Evolutionary conservation across 352 stramenopile species (phyloP), one percentile per base, ranked within the genome.

Genomic region (Phytophthora agathidicida): DNA sequence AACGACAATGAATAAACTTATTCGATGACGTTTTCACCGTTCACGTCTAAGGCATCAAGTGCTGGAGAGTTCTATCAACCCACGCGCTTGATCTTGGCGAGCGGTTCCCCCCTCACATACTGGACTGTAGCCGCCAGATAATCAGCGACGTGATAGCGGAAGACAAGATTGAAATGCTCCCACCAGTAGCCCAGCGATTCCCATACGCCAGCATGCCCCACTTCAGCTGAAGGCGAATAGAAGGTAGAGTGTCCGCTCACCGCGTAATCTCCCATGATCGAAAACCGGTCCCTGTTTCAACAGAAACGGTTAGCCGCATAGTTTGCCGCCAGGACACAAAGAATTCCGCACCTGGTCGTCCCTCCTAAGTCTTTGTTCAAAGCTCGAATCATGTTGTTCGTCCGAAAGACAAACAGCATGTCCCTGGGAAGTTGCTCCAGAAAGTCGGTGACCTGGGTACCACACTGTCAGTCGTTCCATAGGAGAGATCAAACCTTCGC

Each of bases 321-420:
- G 16, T 1, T 14, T 54, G 33, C 3, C 41, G 23, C 13, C 7
- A 32, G n/a, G 23, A 52, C 7, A 24, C 16, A 20, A 14, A 16
- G 24, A 41, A 30, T 33, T 24, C 33, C 60, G 30, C 39, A 90
- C 73, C 82, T 74, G 0, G 77, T 93, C 3, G 83, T 89, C 8
- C 89, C 87, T 28, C 87, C 87, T 0, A 96, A 62, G 17, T 93
- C 84, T 46, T 96, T 96, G 70, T 97, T 97, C 19, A 97, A 66
- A 19, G 83, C 73, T 5, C 91, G 86, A 35, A 96, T 88, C 76
- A 97, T 94, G 57, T 97, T 96, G 66, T 93, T 96, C 17, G 86
- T 96, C 24, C 89, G 86, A 37, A 96, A 92, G 14, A 97, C 83
- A 48, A 97, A 97, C 11, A 97, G 57, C 83, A 97, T 94, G 49